Evolutionary conservation across 2,329 filamentous ascomycete genomes (phyloP).

Genomic region (Neodidymelliopsis sp.): DNA sequence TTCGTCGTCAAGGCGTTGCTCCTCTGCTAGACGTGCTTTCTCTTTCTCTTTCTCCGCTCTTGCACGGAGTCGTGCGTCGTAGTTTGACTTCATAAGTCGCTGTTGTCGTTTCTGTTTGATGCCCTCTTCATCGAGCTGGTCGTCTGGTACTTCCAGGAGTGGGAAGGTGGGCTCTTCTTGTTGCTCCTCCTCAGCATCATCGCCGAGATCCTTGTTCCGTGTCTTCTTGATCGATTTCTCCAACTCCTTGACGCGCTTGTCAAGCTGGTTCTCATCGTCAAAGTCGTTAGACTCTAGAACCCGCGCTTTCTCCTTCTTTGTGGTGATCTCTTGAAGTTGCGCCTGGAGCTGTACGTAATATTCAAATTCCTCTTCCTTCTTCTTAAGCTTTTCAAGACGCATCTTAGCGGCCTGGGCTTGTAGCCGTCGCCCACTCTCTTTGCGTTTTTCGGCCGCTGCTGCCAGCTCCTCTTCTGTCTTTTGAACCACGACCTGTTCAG

Average conservation of each 20-base stretch:
- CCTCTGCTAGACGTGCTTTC: constrained; percentile 82
- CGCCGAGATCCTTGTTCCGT: constrained; percentile 90
- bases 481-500: constrained; percentile 86
- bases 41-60: constrained; percentile 96
- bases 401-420: constrained; percentile 98
- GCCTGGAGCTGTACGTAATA: constrained; percentile 87
- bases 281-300: constrained; percentile 90
- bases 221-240: constrained; percentile 90
- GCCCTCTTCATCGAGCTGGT: constrained; percentile 88
- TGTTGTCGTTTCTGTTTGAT: constrained; percentile 94
- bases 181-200: constrained; percentile 73
- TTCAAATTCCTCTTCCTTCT: constrained; percentile 93
- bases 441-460: constrained; percentile 88
- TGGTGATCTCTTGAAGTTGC: constrained; percentile 73
- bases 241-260: constrained; percentile 84
- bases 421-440: constrained; percentile 87
- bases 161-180: constrained; percentile 84
- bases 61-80: constrained; percentile 90
- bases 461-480: constrained; percentile 96
- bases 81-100: constrained; percentile 89
- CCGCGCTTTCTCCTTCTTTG: constrained; percentile 83
- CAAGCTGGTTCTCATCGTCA: constrained; percentile 87
- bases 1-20: constrained; percentile 83
- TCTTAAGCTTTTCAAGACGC: constrained; percentile 92
- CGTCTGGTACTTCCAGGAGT: constrained; percentile 86